Conservation (phyloP, 371 early-diverging fungal genomes). For the Lichtheimia ornata region DNA sequence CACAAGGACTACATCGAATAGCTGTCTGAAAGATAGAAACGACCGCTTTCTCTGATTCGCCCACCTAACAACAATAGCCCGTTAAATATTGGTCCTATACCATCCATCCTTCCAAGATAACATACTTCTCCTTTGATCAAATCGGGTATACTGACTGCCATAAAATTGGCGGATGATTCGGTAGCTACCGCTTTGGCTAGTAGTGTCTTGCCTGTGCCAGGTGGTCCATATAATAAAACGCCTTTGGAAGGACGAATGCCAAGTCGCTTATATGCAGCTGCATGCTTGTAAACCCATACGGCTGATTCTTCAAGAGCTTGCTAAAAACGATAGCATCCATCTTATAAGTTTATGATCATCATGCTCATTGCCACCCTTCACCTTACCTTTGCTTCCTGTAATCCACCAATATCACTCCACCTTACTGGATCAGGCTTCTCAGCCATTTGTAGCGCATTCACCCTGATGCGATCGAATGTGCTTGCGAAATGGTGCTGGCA, state of each 20-base stretch:
- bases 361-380: not conserved
- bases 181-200: constrained; percentile 91
- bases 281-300: constrained; percentile 84
- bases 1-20: constrained; percentile 87
- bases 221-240: constrained; percentile 81
- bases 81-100: constrained; percentile 28
- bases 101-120: constrained; percentile 37
- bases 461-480: constrained; percentile 31
- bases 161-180: constrained; percentile 91
- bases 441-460: constrained; percentile 46
- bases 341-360: constrained; percentile 2
- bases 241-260: constrained; percentile 76
- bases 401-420: constrained; percentile 96
- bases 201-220: constrained; percentile 93
- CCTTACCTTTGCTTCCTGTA: constrained; percentile 79
- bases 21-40: constrained; percentile 89
- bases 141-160: constrained; percentile 90
- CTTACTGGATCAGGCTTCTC: constrained; percentile 54
- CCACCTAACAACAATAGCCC: constrained; percentile 58
- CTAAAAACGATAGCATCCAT: constrained; percentile 14
- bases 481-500: constrained; percentile 24
- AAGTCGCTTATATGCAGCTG: constrained; percentile 60
- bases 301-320: constrained; percentile 85
- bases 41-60: constrained; percentile 93
- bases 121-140: constrained; percentile 82